Conservation (phyloP, 257 asterid species). For the Cordia subcordata region DNA sequence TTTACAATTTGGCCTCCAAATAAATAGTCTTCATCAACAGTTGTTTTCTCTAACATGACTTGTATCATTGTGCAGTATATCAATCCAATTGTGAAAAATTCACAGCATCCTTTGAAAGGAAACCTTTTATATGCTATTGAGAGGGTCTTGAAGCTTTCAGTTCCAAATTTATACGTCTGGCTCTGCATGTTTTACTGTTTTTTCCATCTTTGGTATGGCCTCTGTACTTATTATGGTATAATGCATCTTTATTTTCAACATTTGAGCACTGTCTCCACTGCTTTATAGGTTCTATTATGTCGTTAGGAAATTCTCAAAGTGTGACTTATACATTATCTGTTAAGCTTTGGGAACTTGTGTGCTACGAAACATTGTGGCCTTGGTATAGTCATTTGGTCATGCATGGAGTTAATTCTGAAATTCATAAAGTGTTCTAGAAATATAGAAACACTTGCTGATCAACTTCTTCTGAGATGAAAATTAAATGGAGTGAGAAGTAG, state of each 20-base stretch:
- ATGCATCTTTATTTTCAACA: constrained; percentile 5
- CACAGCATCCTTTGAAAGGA: constrained; percentile 96
- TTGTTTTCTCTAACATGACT: not conserved
- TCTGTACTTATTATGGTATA: constrained; percentile 24
- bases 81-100: constrained; percentile 86
- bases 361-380: too few species aligned
- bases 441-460: too few species aligned
- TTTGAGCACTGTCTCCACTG: constrained; percentile 9
- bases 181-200: constrained; percentile 98
- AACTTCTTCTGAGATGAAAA: too few species aligned
- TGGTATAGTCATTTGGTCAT: too few species aligned
- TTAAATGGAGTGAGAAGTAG: too few species aligned
- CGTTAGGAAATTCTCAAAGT: too few species aligned
- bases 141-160: constrained; percentile 96
- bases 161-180: constrained; percentile 97
- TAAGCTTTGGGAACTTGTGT: too few species aligned
- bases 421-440: too few species aligned
- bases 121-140: constrained; percentile 78
- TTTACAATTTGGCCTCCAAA: not conserved
- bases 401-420: too few species aligned
- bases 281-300: not conserved
- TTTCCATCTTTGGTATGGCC: constrained; percentile 90
- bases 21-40: not conserved
- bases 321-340: too few species aligned
- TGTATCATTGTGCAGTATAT: constrained; percentile 59